Evolutionary conservation across 2,329 filamentous ascomycete species (phyloP).

Genomic region (Cordyceps cateniannulata): DNA sequence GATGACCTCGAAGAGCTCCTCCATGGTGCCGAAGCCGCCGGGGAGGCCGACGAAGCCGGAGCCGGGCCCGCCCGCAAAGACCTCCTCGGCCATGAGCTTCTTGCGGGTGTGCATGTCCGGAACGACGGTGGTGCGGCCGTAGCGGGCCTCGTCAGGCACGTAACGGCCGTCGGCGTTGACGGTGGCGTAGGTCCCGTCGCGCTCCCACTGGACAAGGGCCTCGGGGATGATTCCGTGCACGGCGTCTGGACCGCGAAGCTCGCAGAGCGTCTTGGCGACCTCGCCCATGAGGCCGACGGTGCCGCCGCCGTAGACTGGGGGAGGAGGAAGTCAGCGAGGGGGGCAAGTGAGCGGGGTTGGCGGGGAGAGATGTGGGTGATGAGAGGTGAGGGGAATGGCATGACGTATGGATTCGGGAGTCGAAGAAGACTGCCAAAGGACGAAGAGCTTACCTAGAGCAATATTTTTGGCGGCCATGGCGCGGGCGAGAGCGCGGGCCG

Average conservation of each 20-base stretch:
- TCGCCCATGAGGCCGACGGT: conserved; percentile 96
- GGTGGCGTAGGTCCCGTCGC: conserved; percentile 49
- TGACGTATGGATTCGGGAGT: not conserved
- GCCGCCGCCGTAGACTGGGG: conserved; percentile 81
- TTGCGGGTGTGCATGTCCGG: conserved; percentile 96
- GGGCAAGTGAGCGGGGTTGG: not conserved
- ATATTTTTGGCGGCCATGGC: conserved; percentile 72
- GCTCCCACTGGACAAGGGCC: conserved; percentile 75
- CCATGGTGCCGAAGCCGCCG: conserved; percentile 90
- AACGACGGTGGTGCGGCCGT: conserved; percentile 82
- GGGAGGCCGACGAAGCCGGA: conserved; percentile 83
- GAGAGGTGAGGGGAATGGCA: not conserved
- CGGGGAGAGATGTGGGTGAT: not conserved
- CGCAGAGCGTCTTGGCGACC: conserved; percentile 76
- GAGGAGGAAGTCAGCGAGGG: conserved; percentile 10
- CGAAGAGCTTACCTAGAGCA: conserved; percentile 51
- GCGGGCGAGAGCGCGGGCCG: conserved; percentile 68
- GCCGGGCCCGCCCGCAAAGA: conserved; percentile 73
- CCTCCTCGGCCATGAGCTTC: conserved; percentile 84
- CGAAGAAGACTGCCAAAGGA: not conserved
- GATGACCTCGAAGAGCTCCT: conserved; percentile 86
- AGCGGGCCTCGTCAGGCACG: conserved; percentile 58
- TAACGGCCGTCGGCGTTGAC: conserved; percentile 42
- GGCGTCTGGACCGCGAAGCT: conserved; percentile 68
- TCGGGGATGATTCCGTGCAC: conserved; percentile 94